Base-by-base conservation (phyloP, 768 basidiomycete genomes). In the Rhodotorula taiwanensis region DNA sequence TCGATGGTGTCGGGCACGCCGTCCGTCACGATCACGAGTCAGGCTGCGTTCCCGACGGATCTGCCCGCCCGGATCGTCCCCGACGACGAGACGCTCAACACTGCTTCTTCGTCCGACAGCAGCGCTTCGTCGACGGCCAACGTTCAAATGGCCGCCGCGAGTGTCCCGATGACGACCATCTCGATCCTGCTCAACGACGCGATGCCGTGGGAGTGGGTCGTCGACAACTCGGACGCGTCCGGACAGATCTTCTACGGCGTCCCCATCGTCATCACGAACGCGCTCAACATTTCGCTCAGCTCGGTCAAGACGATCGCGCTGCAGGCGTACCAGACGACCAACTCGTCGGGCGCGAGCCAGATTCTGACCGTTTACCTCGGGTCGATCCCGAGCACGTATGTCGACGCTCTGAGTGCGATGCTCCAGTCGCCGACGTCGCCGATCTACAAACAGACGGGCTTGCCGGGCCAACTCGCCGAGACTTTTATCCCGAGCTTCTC, bases 241-340 rank as follows among this genome's bases (percentile, higher is more conserved):
- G 84, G 81, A 52, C 89, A 97, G 77, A 79, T 98, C 47, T 88
- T 97, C 72, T 83, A 81, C 18, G 86, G 80, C 71, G 77, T 86
- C 58, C 88, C 89, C 2, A 31, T 72, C 0, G 73, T 84, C 58
- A 69, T 86, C 55, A 64, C 78, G 33, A 71, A 72, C 4, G 79
- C 84, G 5, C 77, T 86, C 31, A 70, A 69, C 30, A 75, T 84
- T 25, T n/a, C 60, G 58, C 33, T 79, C 4, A 34, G 48, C 15
- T 47, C 78, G 1, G 79, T 85, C 36, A 69, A 76, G 65, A 81
- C 80, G 23, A 81, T 80, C 67, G 86, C 83, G 5, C 76, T 95
- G 49, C 79, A 83, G 70, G 89, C 86, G 4, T 87, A 83, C 70
- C 78, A 85, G 41, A 73, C 74, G 0, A 71, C 79, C 0, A 89